Base-by-base conservation (phyloP, 371 early-diverging fungal genomes). In the Dinochytrium kinnereticum region DNA sequence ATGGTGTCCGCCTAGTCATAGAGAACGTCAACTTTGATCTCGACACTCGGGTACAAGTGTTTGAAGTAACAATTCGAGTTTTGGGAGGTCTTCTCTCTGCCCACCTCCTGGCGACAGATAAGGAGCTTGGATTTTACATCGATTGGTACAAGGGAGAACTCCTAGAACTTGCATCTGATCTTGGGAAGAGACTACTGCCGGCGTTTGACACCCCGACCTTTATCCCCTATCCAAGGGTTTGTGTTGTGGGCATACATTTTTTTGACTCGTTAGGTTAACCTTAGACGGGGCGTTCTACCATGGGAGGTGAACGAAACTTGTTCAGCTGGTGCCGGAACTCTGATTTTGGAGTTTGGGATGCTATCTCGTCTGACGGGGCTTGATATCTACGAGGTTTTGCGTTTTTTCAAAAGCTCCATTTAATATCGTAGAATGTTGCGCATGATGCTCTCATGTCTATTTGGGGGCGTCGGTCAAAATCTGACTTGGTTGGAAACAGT, bases 311-410 rank as follows among this genome's bases (percentile, higher is more conserved):
- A 86, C 0, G 91, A 91, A 61, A 96, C 96, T 7, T 97, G 96
- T 78, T 88, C 94, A 0, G 98, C 98, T 1, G 96, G 96, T 19
- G 95, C 93, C 3, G 96, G 96, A 1, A 94, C 95, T 31, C 82
- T 98, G 51, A 53, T 97, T n/a, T 77, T 98, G n/a, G 98, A 98
- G 75, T 97, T 98, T 86, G 98, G 96, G 24, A 87, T 91, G 0
- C 80, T 98, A 28, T 94, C 94, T 69, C 86, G 97, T n/a, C 82
- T 97, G 36, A 94, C 94, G 0, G 91, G 91, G 2, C 85, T 94
- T 70, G 80, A 87, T 0, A 76, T 77, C 24, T 97, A 92, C 78
- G 96, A 97, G 84, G 49, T 51, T 44, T 36, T n/a, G 50, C 5
- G 40, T 51, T 33, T 68, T 64, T 30, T 67, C 21, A n/a, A 28